Base-by-base conservation (phyloP, 2,329 filamentous ascomycete genomes). In the Clonostachys byssicola region DNA sequence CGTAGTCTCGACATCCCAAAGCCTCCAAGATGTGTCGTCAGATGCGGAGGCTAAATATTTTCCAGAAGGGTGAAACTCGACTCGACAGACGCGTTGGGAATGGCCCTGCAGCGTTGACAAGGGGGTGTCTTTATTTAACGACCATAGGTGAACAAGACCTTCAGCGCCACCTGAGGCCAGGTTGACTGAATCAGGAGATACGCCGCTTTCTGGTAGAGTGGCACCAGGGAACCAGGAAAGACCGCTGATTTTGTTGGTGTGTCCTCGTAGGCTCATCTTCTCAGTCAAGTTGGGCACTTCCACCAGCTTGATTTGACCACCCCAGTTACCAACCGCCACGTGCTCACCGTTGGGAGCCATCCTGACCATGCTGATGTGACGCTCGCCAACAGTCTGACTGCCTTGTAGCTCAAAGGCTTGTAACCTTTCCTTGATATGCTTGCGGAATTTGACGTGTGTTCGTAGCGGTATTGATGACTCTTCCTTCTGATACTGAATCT, bases 61-160 rank as follows among this genome's bases (percentile, higher is more conserved):
- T 5, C 92, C 92, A 0, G 89, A 95, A 0, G 94, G 94, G 56
- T 99, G 94, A 60, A 97, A 96, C 49, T 96, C 94, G 12, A 95
- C 86, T 48, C 92, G 83, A 58, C 91, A 96, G 9, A 99, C 91
- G 51, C 94, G 85, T 46, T 88, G 88, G 5, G 81, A 85, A 61
- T 99, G 94, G 1, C 92, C 94, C 20, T 85, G 78, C 0, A 97
- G 74, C 0, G 88, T 95, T 1, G 88, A 80, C 5, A 96, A 63
- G 0, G 94, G 94, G 2, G 89, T 94, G 52, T 96, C 90, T 62
- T 92, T 81, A 41, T 83, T 84, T 42, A 97, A 73, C 5, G 89
- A 92, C 94, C 94, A 99, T 13, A 99, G 76, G 60, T 96, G 84
- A 40, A 99, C 79, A 51, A 89, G 81, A 2, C 89, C 89, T 60